Base-by-base conservation (phyloP, 495 filamentous ascomycete genomes). In the Neurospora sp. region DNA sequence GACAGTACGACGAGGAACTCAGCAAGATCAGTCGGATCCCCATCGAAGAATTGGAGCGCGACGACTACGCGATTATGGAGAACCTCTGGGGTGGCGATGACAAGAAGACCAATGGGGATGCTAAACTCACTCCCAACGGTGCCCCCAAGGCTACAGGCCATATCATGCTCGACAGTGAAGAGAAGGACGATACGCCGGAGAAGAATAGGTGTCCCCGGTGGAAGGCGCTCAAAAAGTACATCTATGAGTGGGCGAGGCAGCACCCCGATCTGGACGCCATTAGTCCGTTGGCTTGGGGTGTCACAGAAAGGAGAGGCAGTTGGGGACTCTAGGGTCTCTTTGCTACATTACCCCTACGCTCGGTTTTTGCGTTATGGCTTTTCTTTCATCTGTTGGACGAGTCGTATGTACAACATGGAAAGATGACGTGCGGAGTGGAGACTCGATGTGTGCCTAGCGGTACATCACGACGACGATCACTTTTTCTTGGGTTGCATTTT, bases 231-330 rank as follows among this genome's bases (percentile, higher is more conserved):
- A 90, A 90, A 76, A 71, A 89, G 39, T 98, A 98, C 77, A 91
- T 98, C 48, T 83, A 84, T 71, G 92, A 96, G 79, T 97, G 94
- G 94, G 93, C 89, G 44, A 86, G 87, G 71, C 93, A 97, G 79
- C 91, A 93, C 76, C 91, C 91, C 3, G 83, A 83, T 39, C 88
- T 92, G 79, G 82, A 84, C 71, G 84, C 81, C 10, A 83, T 88
- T 72, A 87, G 83, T 70, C 84, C 87, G 23, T 86, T 88, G 66
- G 87, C 88, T 11, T 93, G 91, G 90, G 93, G 93, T 10, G 87
- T 92, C 35, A 84, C 87, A 69, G 92, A 90, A 71, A 83, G 93
- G 72, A 88, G 89, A 79, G 93, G 93, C 69, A 95, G 92, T 78
- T 97, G 93, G 93, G 93, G 91, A n/a, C 83, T 92, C 75, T 96